A percentile compares a stretch with the other conserved stretches of the same genome.
phyloP scores from a whole-genome alignment of 441 rosid species.

The Populus trichocarpa region DNA sequence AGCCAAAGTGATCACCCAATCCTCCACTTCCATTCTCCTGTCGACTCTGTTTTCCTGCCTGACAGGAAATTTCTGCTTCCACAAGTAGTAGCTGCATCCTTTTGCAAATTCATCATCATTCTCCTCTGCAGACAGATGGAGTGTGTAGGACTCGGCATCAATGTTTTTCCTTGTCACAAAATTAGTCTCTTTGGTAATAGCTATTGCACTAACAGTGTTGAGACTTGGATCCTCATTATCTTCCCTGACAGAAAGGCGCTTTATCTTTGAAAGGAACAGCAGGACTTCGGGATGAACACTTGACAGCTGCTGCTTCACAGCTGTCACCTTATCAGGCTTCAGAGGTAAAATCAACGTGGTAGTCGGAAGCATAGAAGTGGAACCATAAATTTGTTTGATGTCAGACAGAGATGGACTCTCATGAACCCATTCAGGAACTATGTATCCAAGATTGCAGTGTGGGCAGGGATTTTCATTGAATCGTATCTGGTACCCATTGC shows the following conservation, averaged over 20 bases:
- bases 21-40: no score
- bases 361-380: constrained; percentile 41
- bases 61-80: no score
- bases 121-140: no score
- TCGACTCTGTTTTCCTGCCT: no score
- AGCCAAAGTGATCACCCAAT: no score
- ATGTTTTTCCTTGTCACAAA: no score
- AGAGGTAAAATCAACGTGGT: constrained; percentile 64
- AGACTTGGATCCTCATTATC: constrained; percentile 39
- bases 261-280: constrained; percentile 62
- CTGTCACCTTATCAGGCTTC: constrained; percentile 55
- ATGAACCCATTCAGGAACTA: constrained; percentile 80
- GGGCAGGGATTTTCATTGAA: constrained; percentile 24
- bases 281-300: constrained; percentile 56
- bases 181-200: no score
- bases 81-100: no score
- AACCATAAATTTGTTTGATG: constrained; percentile 46
- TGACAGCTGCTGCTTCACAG: constrained; percentile 64
- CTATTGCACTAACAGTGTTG: no score
- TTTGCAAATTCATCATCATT: no score
- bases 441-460: constrained; percentile 56
- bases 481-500: no score
- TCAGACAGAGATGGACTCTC: constrained; percentile 44
- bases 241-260: constrained; percentile 60
- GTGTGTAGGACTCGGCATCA: no score